These are phyloP conservation scores for Fusarium albosuccineum DNA, from an alignment of 2,329 filamentous ascomycete species.

Conservation along the genomic window DNA sequence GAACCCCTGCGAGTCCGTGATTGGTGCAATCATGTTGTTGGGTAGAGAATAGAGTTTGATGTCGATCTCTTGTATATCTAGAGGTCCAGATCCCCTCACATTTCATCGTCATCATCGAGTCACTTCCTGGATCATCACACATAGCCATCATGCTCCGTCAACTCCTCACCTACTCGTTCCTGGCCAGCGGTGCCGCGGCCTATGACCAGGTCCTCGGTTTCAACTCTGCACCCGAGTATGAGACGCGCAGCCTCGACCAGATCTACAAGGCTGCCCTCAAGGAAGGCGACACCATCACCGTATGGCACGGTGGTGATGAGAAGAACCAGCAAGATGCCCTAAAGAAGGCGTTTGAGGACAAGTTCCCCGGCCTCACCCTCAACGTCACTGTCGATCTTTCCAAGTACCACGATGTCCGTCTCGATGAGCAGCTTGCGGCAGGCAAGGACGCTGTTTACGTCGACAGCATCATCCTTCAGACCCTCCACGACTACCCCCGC, in stretches of 20 bases:
- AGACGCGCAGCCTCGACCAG: slow-evolving; percentile 62
- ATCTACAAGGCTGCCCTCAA: slow-evolving; percentile 63
- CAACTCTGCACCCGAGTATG: slow-evolving; percentile 43
- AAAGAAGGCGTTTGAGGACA: slow-evolving; percentile 58
- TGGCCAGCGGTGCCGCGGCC: slow-evolving; percentile 22
- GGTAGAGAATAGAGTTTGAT: background rate
- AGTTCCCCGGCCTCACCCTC: slow-evolving; percentile 64
- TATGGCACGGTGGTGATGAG: slow-evolving; percentile 65
- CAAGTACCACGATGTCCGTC: slow-evolving; percentile 64
- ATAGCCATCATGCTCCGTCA: slow-evolving; percentile 23
- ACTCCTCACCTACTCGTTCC: slow-evolving; percentile 12
- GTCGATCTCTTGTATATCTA: background rate
- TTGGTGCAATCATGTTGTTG: background rate
- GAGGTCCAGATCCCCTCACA: background rate
- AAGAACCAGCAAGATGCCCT: slow-evolving; percentile 53
- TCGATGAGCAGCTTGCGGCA: slow-evolving; percentile 60
- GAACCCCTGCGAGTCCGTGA: background rate
- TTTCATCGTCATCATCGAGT: background rate
- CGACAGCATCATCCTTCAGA: slow-evolving; percentile 61
- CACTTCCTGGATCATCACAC: background rate
- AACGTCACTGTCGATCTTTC: slow-evolving; percentile 68
- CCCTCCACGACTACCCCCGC: slow-evolving; percentile 63
- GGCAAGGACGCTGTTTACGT: slow-evolving; percentile 52
- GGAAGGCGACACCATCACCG: slow-evolving; percentile 60
- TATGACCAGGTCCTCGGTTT: slow-evolving; percentile 47